Evolutionary conservation across 306 rosid genomes (phyloP).

Genomic region (Vigna reflexopilosa): DNA sequence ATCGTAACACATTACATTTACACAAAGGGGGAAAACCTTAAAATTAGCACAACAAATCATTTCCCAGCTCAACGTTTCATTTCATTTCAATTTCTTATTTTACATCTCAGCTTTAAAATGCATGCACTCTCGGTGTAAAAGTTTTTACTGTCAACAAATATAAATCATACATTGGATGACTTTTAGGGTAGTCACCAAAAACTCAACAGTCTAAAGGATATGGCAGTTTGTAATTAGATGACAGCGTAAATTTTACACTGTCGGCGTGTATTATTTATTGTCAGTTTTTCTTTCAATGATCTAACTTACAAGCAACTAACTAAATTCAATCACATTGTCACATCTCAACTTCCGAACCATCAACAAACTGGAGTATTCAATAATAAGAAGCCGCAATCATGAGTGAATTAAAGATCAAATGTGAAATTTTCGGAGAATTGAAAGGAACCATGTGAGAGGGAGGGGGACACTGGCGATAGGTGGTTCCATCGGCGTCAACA

Average conservation of each 20-base stretch:
- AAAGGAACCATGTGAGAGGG: conserved; percentile 50
- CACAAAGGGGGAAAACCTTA: conserved; percentile 9
- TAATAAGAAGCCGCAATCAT: conserved; percentile 12
- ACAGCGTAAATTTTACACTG: not conserved
- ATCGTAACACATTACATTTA: conserved; percentile 14
- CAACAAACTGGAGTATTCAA: not conserved
- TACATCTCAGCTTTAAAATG: not conserved
- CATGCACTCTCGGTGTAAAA: not conserved
- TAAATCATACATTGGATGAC: not conserved
- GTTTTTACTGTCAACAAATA: not conserved
- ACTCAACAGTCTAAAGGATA: not conserved
- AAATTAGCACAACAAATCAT: not conserved
- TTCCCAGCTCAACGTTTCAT: conserved; percentile 11
- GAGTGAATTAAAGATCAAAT: conserved; percentile 9
- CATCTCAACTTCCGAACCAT: conserved; percentile 22
- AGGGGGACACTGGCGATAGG: conserved; percentile 78
- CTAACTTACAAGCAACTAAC: conserved; percentile 7
- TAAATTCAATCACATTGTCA: conserved; percentile 19
- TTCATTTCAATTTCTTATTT: not conserved
- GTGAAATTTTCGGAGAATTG: not conserved
- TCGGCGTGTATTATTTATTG: not conserved
- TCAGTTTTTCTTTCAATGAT: not conserved
- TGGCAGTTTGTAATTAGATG: not conserved
- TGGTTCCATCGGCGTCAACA: conserved; percentile 89
- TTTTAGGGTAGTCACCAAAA: not conserved